Evolutionary conservation across 73 alveolate genomes (phyloP).

Genomic region (Breviolum minutum): DNA sequence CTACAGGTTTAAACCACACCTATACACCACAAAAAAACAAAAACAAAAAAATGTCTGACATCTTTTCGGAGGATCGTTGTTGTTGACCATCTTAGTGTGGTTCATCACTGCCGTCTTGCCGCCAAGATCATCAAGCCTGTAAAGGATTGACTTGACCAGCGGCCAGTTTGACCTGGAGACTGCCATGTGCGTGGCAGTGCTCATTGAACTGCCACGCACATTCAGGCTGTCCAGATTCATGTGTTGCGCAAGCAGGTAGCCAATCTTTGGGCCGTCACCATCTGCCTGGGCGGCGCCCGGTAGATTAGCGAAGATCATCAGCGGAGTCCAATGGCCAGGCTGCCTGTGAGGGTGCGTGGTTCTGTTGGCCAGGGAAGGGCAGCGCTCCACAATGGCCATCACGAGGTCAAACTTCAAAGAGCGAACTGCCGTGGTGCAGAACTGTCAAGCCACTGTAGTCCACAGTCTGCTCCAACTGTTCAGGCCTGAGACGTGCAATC

Average conservation of each 20-base stretch:
- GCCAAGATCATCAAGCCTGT: slow-evolving; percentile 1
- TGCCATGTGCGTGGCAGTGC: slow-evolving; percentile 52
- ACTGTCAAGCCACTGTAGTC: slow-evolving; percentile 15
- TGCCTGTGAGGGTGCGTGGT: neutral
- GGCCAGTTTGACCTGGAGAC: neutral
- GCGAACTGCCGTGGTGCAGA: slow-evolving; percentile 16
- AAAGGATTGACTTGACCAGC: neutral
- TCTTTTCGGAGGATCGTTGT: neutral
- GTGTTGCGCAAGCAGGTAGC: neutral
- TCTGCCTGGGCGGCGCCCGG: neutral
- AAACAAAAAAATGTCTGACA: neutral
- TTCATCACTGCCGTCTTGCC: neutral
- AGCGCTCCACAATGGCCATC: neutral
- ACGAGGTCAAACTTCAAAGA: neutral
- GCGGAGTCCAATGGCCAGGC: slow-evolving; percentile 67
- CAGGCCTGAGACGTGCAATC: neutral
- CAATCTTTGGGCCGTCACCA: neutral
- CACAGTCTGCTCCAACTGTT: neutral
- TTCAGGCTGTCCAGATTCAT: neutral
- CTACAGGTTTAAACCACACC: neutral
- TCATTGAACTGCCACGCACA: neutral
- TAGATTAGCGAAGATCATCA: slow-evolving; percentile 1
- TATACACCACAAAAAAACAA: neutral
- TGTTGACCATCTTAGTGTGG: slow-evolving; percentile 3
- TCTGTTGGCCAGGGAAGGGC: slow-evolving; percentile 31